Evolutionary conservation across 1,284 basidiomycete genomes (phyloP).

Genomic region (Blastosporella zonata): DNA sequence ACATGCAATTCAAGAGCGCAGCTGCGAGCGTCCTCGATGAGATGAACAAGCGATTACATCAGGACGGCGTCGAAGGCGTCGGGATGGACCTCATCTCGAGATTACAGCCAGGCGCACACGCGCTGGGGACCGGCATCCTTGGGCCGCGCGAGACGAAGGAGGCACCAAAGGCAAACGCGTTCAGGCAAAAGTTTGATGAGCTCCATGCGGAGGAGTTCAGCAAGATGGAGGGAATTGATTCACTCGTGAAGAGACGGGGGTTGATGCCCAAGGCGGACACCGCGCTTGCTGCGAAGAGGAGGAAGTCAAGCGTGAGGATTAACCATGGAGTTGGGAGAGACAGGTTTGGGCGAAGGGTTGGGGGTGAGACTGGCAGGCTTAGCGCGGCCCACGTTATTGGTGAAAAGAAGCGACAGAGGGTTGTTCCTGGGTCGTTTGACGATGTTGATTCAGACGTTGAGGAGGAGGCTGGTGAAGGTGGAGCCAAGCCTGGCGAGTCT

Average conservation of each 20-base stretch:
- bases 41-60: constrained; percentile 68
- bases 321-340: constrained; percentile 25
- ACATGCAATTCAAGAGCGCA: constrained; percentile 57
- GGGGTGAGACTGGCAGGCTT: constrained; percentile 28
- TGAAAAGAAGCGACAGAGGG: constrained; percentile 41
- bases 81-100: constrained; percentile 39
- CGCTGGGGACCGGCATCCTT: constrained; percentile 13
- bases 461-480: constrained; percentile 29
- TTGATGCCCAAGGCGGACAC: constrained; percentile 28
- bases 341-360: constrained; percentile 30
- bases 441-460: constrained; percentile 48
- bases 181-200: constrained; percentile 52
- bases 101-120: constrained; percentile 26
- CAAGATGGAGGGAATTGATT: constrained; percentile 77
- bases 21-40: constrained; percentile 69
- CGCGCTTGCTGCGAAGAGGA: constrained; percentile 40
- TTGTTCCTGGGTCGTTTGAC: constrained; percentile 55
- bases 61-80: constrained; percentile 43
- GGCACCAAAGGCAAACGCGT: constrained; percentile 28
- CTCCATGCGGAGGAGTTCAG: constrained; percentile 61
- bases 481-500: constrained; percentile 12
- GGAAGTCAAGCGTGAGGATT: constrained; percentile 40
- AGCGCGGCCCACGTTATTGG: constrained; percentile 51
- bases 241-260: constrained; percentile 51
- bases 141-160: constrained; percentile 28